A percentile compares a stretch with the other conserved stretches of the same genome.
These are phyloP conservation scores for Aquanectria penicillioides DNA, from an alignment of 2,329 filamentous ascomycete species.

Conservation along the genomic window DNA sequence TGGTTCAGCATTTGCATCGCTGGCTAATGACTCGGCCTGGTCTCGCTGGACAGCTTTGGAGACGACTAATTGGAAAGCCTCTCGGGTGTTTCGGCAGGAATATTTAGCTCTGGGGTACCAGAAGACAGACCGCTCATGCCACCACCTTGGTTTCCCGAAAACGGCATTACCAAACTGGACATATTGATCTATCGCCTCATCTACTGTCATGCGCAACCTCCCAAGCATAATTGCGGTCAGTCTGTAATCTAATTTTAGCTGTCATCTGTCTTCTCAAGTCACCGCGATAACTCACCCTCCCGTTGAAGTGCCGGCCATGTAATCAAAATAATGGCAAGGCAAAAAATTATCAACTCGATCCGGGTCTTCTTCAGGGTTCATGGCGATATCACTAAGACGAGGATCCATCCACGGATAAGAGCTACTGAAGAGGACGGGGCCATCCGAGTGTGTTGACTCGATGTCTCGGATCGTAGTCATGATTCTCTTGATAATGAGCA, in stretches of 20 bases:
- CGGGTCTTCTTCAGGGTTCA: neutral
- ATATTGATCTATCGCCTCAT: neutral
- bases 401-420: neutral
- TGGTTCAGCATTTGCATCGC: neutral
- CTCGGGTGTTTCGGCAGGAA: neutral
- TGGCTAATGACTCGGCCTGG: too few species aligned
- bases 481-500: slow-evolving; percentile 7
- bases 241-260: neutral
- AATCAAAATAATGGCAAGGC: slow-evolving; percentile 10
- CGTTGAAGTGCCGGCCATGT: slow-evolving; percentile 2
- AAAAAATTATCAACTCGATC: slow-evolving; percentile 1
- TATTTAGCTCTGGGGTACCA: slow-evolving; percentile 14
- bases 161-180: neutral
- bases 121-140: neutral
- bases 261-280: too few species aligned
- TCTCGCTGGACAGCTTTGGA: neutral
- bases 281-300: neutral
- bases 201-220: slow-evolving; percentile 5
- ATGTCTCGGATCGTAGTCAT: slow-evolving; percentile 4
- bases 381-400: neutral
- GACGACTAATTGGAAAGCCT: neutral
- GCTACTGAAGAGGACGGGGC: neutral
- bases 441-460: neutral
- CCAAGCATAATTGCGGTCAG: neutral
- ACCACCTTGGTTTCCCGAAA: slow-evolving; percentile 12